phyloP scores from a whole-genome alignment of 2,329 filamentous ascomycete species.

The Trichoderma simmonsii region DNA sequence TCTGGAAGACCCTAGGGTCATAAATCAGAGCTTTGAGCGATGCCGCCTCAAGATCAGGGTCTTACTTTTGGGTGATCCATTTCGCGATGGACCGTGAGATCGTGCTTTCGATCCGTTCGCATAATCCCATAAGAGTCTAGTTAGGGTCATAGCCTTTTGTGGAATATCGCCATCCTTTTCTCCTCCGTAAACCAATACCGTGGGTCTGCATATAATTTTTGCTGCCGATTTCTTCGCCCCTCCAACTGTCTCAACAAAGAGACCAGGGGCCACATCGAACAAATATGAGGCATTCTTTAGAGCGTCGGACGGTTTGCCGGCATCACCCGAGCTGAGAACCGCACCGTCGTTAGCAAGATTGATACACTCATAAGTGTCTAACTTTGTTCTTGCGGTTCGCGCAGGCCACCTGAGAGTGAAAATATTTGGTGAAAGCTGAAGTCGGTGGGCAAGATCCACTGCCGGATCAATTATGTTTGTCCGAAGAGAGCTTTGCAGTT shows the following conservation, averaged over 20 bases:
- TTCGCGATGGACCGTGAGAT: conserved; percentile 14
- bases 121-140: conserved; percentile 35
- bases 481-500: conserved; percentile 34
- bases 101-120: conserved; percentile 22
- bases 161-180: conserved; percentile 25
- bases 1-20: conserved; percentile 24
- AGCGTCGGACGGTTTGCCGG: conserved; percentile 28
- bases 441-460: conserved; percentile 35
- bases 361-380: conserved; percentile 38
- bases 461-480: conserved; percentile 36
- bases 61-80: conserved; percentile 30
- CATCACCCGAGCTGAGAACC: conserved; percentile 30
- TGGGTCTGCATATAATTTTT: conserved; percentile 35
- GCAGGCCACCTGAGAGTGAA: conserved; percentile 39
- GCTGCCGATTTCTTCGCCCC: conserved; percentile 31
- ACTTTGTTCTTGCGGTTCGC: conserved; percentile 33
- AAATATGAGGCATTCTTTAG: conserved; percentile 34
- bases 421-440: conserved; percentile 35
- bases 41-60: conserved; percentile 15
- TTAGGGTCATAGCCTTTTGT: conserved; percentile 31
- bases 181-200: conserved; percentile 32
- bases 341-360: conserved; percentile 34
- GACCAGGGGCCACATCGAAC: conserved; percentile 37
- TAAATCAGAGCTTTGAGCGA: conserved; percentile 30
- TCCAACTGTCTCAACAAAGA: conserved; percentile 38